These are phyloP conservation scores for Pistacia vera DNA, from an alignment of 345 rosid genomes.

Conservation along the genomic window DNA sequence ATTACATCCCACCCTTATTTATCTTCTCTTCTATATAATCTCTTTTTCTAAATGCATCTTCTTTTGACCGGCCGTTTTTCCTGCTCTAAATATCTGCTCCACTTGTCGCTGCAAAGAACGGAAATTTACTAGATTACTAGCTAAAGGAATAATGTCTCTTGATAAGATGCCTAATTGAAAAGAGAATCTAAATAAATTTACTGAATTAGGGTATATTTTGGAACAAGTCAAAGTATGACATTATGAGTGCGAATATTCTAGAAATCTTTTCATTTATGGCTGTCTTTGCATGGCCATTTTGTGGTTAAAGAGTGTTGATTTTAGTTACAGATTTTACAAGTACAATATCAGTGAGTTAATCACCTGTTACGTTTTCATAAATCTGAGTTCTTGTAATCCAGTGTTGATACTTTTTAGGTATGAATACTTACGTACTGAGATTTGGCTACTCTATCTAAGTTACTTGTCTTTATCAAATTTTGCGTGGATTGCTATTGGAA, in stretches of 20 bases:
- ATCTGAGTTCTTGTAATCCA: neutral
- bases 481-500: neutral
- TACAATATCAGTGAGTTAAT: neutral
- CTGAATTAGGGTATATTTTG: neutral
- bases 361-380: neutral
- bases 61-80: neutral
- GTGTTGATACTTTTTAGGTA: neutral
- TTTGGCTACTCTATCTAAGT: neutral
- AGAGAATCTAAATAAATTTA: neutral
- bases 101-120: neutral
- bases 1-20: neutral
- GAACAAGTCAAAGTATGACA: slow-evolving; percentile 1
- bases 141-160: slow-evolving; percentile 6
- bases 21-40: neutral
- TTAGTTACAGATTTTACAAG: neutral
- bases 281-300: neutral
- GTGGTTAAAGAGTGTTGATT: neutral
- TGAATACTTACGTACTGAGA: neutral
- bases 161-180: neutral
- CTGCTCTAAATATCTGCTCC: neutral
- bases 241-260: neutral
- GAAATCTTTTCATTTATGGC: neutral
- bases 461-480: neutral
- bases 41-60: neutral
- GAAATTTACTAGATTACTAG: neutral